phyloP scores from a whole-genome alignment of 2,329 filamentous ascomycete species.

The Colletotrichum agaves region DNA sequence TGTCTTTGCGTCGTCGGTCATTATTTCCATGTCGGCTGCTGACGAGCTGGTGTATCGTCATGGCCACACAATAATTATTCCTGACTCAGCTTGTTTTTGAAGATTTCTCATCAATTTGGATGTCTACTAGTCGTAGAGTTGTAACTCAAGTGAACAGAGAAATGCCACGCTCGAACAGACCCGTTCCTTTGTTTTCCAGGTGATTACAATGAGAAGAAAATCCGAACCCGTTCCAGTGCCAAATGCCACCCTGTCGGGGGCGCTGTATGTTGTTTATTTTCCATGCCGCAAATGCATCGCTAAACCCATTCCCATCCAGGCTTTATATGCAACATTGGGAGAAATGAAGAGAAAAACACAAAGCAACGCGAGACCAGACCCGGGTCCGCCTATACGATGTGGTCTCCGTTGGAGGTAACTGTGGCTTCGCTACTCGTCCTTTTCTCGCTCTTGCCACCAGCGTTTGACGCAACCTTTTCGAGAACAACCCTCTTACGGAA shows the following conservation, averaged over 20 bases:
- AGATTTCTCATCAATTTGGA: constrained; percentile 22
- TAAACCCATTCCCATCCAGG: constrained; percentile 15
- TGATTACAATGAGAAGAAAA: constrained; percentile 33
- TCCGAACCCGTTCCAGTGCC: constrained; percentile 23
- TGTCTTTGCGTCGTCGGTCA: neutral
- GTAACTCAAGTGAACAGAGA: neutral
- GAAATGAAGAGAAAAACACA: constrained; percentile 14
- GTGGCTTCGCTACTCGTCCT: constrained; percentile 33
- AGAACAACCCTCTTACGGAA: constrained; percentile 37
- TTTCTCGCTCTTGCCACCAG: constrained; percentile 15
- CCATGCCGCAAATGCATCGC: constrained; percentile 36
- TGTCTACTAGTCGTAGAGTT: constrained; percentile 18
- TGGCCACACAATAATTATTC: too few species aligned
- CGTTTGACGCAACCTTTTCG: constrained; percentile 25
- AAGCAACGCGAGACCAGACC: neutral
- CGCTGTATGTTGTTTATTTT: constrained; percentile 16
- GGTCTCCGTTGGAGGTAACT: constrained; percentile 27
- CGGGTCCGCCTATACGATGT: constrained; percentile 15
- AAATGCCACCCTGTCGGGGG: constrained; percentile 16
- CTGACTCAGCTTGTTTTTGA: neutral
- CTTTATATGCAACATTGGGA: constrained; percentile 6
- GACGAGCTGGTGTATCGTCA: too few species aligned
- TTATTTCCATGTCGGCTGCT: neutral
- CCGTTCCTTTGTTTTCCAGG: constrained; percentile 27
- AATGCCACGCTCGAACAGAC: constrained; percentile 29